Base-by-base conservation (phyloP, 768 basidiomycete genomes). In the Xerocomellus amylosporus region DNA sequence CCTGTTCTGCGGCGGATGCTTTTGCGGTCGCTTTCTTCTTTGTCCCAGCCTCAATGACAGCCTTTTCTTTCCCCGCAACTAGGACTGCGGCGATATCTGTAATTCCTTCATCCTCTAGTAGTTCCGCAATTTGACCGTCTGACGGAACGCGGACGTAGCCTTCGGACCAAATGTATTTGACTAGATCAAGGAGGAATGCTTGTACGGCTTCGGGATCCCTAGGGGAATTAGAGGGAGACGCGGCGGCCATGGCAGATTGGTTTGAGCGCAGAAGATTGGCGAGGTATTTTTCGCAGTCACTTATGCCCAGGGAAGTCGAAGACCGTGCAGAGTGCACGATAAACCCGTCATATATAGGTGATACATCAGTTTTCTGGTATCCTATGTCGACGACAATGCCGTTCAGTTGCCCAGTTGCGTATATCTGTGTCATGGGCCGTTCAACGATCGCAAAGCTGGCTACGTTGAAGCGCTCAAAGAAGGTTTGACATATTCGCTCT, bases 401-500 rank as follows among this genome's bases (percentile, higher is more conserved):
- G 51, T 73, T 82, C 54, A 90, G 77, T 51, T 77, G 77, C 59
- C 86, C 87, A 15, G 82, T 82, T 20, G 92, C 84, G 70, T 90
- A 95, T 41, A 95, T 74, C 60, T 93, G 90, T 9, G 90, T 82
- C 70, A 93, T 80, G 20, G 93, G 87, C 1, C 92, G 88, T 53
- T 94, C 88, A 46, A 93, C 75, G 60, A 94, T 77, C 51, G 82
- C 80, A 59, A 95, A 83, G 15, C 85, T 90, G 9, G 94, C 87
- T 26, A 88, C 87, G 65, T 94, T 93, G 80, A 95, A 90, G 24
- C 90, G 87, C 66, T 96, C 93, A 63, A 97, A 97, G 73, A 95
- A 91, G 37, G 90, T 78, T 64, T 88, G 91, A 62, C 86, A 88
- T 62, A 88, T 79, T 41, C 79, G 79, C 66, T 94, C 90, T 68